Base-by-base conservation (phyloP, 306 rosid genomes). In the Albizia julibrissin region DNA sequence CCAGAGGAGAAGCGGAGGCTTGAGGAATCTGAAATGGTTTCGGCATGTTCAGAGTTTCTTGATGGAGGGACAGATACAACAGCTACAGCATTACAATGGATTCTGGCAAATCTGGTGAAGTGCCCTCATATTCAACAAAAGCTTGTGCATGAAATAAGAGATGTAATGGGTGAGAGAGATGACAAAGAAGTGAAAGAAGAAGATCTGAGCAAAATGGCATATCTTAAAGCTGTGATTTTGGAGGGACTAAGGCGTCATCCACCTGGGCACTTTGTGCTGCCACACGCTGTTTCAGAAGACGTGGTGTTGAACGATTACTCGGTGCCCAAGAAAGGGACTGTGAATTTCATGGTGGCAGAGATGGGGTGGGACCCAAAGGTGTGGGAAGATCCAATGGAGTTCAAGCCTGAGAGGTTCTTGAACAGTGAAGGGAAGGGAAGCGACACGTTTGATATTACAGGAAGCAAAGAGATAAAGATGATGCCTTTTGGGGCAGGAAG, bases 331-430 rank as follows among this genome's bases (percentile, higher is more conserved):
- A 70, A 42, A 22, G 52, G 54, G 10, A 42, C 11, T 42, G 18
- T 70, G 16, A 42, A 42, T 42, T 42, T 70, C 34, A 70, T 70
- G 75, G 75, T 70, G 34, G 75, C 75, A 12, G 54, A 70, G 50
- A 70, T 70, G 54, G 75, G 75, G n/a, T 70, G 33, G 75, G 75
- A 70, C n/a, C 54, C 50, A n/a, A 69, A 69, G 19, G 74, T 39
- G 74, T 69, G 34, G 75, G 75, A 71, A 47, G 4, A 40, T 69
- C 74, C 74, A n/a, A 69, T 69, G 74, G 74, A 39, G 33, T 69
- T 69, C 18, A 39, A 40, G 21, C 74, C 74, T 21, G 74, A 69
- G 33, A 69, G 74, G 46, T 69, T 69, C 29, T 40, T 69, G 74
- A 69, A 19, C 14, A 34, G 26, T 21, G 74, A 40, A 21, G 34